A percentile compares a stretch with the other conserved stretches of the same genome.
These are phyloP conservation scores for Sungouiozyma intestinalis DNA, from an alignment of 805 yeast species.

Conservation along the genomic window DNA sequence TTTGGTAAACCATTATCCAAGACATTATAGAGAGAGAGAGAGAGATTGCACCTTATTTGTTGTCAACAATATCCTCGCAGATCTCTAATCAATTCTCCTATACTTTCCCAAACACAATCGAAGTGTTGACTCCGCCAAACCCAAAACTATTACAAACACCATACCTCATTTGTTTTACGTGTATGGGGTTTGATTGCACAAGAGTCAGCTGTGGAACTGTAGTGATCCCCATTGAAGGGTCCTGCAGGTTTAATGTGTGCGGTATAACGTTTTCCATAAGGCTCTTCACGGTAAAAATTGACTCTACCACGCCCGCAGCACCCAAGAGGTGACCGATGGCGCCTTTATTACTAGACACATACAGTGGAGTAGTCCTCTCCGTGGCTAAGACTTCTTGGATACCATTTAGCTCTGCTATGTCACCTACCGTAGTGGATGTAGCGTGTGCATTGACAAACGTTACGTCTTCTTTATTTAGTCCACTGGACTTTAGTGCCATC, in stretches of 20 bases:
- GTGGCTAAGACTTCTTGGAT: constrained; percentile 31
- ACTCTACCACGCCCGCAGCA: constrained; percentile 92
- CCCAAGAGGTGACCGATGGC: constrained; percentile 91
- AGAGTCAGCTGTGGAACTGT: constrained; percentile 37
- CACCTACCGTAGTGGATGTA: constrained; percentile 85
- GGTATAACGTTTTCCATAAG: constrained; percentile 51
- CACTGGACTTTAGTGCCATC: constrained; percentile 52
- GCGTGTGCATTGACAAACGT: constrained; percentile 94
- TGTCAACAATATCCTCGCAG: no score
- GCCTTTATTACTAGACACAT: constrained; percentile 79
- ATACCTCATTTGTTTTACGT: constrained; percentile 33
- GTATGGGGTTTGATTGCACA: constrained; percentile 39
- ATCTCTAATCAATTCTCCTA: neutral
- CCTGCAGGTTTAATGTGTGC: constrained; percentile 65
- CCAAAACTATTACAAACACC: constrained; percentile 91
- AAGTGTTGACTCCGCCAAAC: constrained; percentile 92
- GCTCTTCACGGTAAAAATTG: constrained; percentile 68
- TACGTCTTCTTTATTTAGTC: constrained; percentile 37
- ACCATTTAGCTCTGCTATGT: constrained; percentile 75
- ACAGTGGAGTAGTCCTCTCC: constrained; percentile 18
- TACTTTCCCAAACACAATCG: constrained; percentile 43
- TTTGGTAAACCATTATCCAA: no score
- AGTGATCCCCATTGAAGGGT: constrained; percentile 21
- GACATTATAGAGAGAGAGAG: no score
- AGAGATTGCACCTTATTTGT: no score